phyloP scores from a whole-genome alignment of 495 filamentous ascomycete genomes.

The Penicillium herquei region DNA sequence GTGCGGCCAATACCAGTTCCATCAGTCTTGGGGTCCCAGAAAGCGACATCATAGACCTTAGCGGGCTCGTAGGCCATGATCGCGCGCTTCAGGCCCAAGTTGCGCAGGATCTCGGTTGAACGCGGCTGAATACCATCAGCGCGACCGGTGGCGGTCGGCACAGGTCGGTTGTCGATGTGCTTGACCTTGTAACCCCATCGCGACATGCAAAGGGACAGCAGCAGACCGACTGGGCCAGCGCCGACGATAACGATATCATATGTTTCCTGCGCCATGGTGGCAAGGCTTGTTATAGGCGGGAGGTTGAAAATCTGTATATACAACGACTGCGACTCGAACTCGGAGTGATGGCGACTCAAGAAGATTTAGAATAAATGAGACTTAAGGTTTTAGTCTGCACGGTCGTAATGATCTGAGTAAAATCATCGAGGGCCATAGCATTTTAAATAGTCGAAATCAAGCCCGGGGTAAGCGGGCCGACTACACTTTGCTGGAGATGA shows the following conservation, averaged over 20 bases:
- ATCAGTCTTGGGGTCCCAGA: constrained; percentile 57
- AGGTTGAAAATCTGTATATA: not conserved
- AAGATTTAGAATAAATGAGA: constrained; percentile 1
- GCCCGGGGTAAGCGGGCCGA: constrained; percentile 26
- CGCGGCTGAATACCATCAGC: constrained; percentile 77
- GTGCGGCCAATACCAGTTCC: constrained; percentile 57
- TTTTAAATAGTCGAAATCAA: constrained; percentile 31
- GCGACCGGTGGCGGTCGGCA: constrained; percentile 63
- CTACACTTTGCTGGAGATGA: constrained; percentile 13
- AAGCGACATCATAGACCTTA: constrained; percentile 66
- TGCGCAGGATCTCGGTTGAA: constrained; percentile 66
- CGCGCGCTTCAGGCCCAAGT: constrained; percentile 61
- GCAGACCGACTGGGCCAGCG: constrained; percentile 83
- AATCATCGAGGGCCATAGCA: constrained; percentile 22
- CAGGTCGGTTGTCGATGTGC: constrained; percentile 63
- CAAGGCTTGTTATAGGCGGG: constrained; percentile 1
- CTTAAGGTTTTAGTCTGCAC: constrained; percentile 7
- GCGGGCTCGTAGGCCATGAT: constrained; percentile 65
- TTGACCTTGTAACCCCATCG: constrained; percentile 69
- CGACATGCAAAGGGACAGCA: constrained; percentile 78
- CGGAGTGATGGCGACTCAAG: not conserved
- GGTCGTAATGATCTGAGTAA: constrained; percentile 3
- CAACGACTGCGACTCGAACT: not conserved
- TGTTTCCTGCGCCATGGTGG: constrained; percentile 45
- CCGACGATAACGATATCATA: constrained; percentile 83